Percentiles rank a stretch among this genome's conserved stretches.
Conservation (phyloP, 169 alveolate species). For the Plasmodium yoelii region DNA sequence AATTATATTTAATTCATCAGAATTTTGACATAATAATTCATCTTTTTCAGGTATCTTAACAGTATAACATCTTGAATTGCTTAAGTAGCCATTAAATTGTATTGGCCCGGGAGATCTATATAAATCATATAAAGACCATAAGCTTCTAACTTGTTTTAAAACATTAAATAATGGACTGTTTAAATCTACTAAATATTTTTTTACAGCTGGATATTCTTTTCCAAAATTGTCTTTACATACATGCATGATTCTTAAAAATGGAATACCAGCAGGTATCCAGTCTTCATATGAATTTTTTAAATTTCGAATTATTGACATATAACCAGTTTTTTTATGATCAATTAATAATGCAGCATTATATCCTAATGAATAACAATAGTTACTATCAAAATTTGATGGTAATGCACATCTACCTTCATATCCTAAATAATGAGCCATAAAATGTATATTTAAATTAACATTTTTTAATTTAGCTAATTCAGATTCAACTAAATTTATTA, state of each 20-base stretch:
- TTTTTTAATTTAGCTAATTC: conserved; percentile 80
- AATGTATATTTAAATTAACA: conserved; percentile 74
- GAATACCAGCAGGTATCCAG: conserved; percentile 94
- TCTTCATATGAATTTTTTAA: conserved; percentile 88
- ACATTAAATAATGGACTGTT: conserved; percentile 93
- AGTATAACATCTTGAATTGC: conserved; percentile 79
- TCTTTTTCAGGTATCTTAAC: conserved; percentile 71
- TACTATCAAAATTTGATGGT: conserved; percentile 97
- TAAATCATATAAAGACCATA: conserved; percentile 94
- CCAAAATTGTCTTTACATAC: conserved; percentile 80
- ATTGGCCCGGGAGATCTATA: conserved; percentile 98
- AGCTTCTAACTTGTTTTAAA: conserved; percentile 92
- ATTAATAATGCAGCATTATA: conserved; percentile 94
- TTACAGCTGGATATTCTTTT: conserved; percentile 88
- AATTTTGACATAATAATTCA: conserved; percentile 28
- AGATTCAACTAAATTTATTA: conserved; percentile 93
- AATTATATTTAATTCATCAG: conserved; percentile 46
- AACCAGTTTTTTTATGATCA: conserved; percentile 93
- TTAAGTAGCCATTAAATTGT: conserved; percentile 91
- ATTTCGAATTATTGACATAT: conserved; percentile 93
- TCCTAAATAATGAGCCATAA: conserved; percentile 96
- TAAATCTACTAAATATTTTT: conserved; percentile 94
- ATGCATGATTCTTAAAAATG: conserved; percentile 88
- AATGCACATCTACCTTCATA: conserved; percentile 99
- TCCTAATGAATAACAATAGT: conserved; percentile 98